Evolutionary conservation across 352 stramenopile genomes (phyloP), one percentile per base, ranked within the genome.

Genomic region (Elongisporangium anandrum): DNA sequence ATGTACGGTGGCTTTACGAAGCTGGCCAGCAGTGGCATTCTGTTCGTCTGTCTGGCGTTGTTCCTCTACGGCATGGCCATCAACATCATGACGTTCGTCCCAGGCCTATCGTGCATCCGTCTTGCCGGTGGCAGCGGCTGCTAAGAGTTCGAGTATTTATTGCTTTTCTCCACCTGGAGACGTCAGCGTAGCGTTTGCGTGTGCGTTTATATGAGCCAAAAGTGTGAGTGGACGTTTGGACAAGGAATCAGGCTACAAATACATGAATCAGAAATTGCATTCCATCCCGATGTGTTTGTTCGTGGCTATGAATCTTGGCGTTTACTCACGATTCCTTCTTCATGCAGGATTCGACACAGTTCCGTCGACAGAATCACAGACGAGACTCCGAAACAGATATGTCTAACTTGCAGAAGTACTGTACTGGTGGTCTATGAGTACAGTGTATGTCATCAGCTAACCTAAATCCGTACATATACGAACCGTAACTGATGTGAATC

Each of bases 1-100:
- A 84, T 81, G 66, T 88, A 86, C 56, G 79, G 79, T 16, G 79
- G 81, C 21, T 91, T 85, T 56, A 88, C 77, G 21, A 73, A 77
- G 54, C 55, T 41, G 48, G 72, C 69, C 13, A 69, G 72, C 56
- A 59, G 57, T 1, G 66, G 20, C 13, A 73, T 77, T 48, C 50
- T 75, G 22, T 58, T 52, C 22, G 65, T 73, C 38, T 73, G 66
- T 39, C 52, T 75, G 17, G 66, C 64, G 16, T 56, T 80, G 1
- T 75, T 77, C 52, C 45, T 75, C 50, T 80, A 80, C 56, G 65
- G 63, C 24, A 23, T 80, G 1, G 49, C 77, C 24, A 63, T 80
- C 16, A 77, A 68, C 2, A 39, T 73, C 50, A 70, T 80, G 63
- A 61, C 72, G n/a, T 62, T 80, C 21, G 63, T 71, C 20, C 68